Conservation (phyloP, 1,284 basidiomycete genomes). For the Leccinum fallax region DNA sequence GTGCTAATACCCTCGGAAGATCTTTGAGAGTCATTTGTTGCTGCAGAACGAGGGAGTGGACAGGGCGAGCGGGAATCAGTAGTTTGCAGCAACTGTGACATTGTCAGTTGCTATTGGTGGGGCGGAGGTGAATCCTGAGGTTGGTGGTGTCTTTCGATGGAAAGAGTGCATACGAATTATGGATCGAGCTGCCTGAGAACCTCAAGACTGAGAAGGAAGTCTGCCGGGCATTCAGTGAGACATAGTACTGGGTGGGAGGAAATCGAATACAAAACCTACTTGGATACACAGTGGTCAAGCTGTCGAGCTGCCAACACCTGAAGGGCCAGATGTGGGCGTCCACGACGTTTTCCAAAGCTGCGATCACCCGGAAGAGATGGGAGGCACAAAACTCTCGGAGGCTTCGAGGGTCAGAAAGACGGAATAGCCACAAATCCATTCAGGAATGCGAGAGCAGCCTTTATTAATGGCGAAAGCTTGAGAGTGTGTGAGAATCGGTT, state of each 20-base stretch:
- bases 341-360: neutral
- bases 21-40: neutral
- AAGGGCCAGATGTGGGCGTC: slow-evolving; percentile 2
- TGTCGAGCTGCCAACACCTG: neutral
- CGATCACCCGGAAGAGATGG: neutral
- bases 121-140: neutral
- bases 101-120: neutral
- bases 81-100: neutral
- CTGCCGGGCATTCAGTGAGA: slow-evolving; percentile 1
- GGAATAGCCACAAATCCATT: slow-evolving; percentile 2
- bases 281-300: neutral
- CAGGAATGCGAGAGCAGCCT: neutral
- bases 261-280: neutral
- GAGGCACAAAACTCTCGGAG: slow-evolving; percentile 1
- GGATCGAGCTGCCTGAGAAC: neutral
- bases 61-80: neutral
- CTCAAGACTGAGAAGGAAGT: neutral
- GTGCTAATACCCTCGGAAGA: neutral
- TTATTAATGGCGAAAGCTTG: slow-evolving; percentile 12
- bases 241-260: neutral
- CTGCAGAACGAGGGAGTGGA: neutral
- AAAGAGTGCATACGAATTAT: neutral
- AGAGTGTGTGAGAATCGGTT: slow-evolving; percentile 3
- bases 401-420: neutral
- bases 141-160: neutral